phyloP scores from a whole-genome alignment of 1,284 basidiomycete genomes.

The Termitomyces sp. region DNA sequence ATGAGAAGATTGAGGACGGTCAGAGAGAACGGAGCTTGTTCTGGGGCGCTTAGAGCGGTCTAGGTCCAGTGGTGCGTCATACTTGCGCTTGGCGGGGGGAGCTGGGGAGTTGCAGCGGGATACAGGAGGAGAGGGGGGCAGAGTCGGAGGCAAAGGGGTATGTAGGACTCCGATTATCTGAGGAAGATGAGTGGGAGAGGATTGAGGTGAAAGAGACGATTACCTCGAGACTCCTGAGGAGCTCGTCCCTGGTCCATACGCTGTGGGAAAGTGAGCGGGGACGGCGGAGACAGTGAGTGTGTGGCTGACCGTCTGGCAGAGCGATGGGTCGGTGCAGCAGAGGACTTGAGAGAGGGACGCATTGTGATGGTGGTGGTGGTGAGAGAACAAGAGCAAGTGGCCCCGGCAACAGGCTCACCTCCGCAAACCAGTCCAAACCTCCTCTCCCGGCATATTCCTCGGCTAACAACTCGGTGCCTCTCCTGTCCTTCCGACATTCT shows the following conservation, averaged over 20 bases:
- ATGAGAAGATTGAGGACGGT: slow-evolving; percentile 21
- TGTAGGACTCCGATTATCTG: slow-evolving; percentile 58
- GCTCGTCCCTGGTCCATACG: slow-evolving; percentile 56
- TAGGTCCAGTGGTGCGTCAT: slow-evolving; percentile 38
- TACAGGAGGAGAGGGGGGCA: slow-evolving; percentile 64
- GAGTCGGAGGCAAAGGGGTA: slow-evolving; percentile 52
- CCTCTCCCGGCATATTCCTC: slow-evolving; percentile 16
- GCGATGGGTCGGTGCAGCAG: slow-evolving; percentile 18
- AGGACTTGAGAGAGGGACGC: neutral
- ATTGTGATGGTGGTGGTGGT: slow-evolving; percentile 26
- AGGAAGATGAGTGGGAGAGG: slow-evolving; percentile 17
- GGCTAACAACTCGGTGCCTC: slow-evolving; percentile 13
- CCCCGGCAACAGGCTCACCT: neutral
- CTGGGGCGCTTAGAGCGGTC: slow-evolving; percentile 56
- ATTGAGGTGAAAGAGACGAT: slow-evolving; percentile 12
- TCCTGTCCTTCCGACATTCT: neutral
- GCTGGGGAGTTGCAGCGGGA: slow-evolving; percentile 60
- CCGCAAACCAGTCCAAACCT: slow-evolving; percentile 23
- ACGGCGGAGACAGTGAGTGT: slow-evolving; percentile 13
- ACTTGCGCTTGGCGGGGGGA: slow-evolving; percentile 57
- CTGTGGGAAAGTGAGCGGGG: slow-evolving; percentile 30
- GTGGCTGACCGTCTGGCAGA: slow-evolving; percentile 29
- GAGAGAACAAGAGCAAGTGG: slow-evolving; percentile 30
- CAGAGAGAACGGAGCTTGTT: slow-evolving; percentile 33
- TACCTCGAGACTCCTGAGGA: slow-evolving; percentile 59